Evolutionary conservation across 768 basidiomycete species (phyloP), one percentile per base, ranked within the genome.

Genomic region (Amanita thiersii): DNA sequence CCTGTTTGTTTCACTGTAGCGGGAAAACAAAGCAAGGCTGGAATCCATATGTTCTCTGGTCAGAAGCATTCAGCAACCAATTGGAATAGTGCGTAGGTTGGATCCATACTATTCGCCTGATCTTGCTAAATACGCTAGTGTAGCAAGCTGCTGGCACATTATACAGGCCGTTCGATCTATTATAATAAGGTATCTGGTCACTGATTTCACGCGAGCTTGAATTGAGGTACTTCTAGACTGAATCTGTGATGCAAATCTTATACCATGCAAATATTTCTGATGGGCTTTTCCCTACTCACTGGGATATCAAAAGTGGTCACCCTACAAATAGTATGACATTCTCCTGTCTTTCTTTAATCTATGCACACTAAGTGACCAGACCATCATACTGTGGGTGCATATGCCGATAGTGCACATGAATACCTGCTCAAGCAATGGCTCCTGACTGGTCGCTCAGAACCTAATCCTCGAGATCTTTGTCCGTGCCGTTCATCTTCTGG

Each of bases 71-170:
- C 21, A 80, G 75, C 43, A 73, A 80, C 46, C 81, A 86, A 55
- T 61, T 87, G 45, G 85, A 87, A 63, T 79, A 59, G 68, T 68
- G 35, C 46, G 65, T 56, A 31, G 28, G 18, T n/a, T n/a, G n/a
- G n/a, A n/a, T n/a, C n/a, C n/a, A n/a, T n/a, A n/a, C n/a, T n/a
- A n/a, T n/a, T n/a, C n/a, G n/a, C n/a, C n/a, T n/a, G n/a, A n/a
- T n/a, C n/a, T n/a, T n/a, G n/a, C 26, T 28, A 44, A 24, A 44
- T 24, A 10, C 50, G 47, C 29, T 3, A 37, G 49, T 3, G 51
- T 63, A 59, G 86, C 73, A 42, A 89, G 81, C 89, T 88, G 49
- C 70, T 91, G 0, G 83, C 83, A 2, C 76, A 84, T 54, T 55
- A 83, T 2, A 89, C 86, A 1, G 83, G 81, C 5, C 76, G 82